Percentiles rank a stretch among this genome's conserved stretches.
These are phyloP conservation scores for Collybiopsis luxurians DNA, from an alignment of 768 basidiomycete genomes.

Conservation along the genomic window DNA sequence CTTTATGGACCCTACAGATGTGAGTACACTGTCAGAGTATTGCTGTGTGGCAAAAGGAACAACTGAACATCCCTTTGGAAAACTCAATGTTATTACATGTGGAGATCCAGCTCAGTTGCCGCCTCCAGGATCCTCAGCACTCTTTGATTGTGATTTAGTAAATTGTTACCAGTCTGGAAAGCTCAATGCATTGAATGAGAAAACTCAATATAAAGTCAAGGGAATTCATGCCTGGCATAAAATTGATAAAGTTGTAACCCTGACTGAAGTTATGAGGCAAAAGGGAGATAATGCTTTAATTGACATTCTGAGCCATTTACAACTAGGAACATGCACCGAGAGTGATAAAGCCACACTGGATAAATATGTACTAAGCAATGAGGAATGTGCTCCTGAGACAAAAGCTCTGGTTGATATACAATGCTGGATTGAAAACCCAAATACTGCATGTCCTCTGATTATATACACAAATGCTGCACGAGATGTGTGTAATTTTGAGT, in stretches of 20 bases:
- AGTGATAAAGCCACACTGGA: conserved; percentile 13
- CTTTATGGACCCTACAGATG: conserved; percentile 9
- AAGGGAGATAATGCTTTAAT: conserved; percentile 9
- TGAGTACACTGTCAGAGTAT: conserved; percentile 9
- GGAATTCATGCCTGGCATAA: conserved; percentile 12
- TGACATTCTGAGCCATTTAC: conserved; percentile 9
- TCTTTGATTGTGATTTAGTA: conserved; percentile 10
- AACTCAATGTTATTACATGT: conserved; percentile 2
- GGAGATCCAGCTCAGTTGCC: conserved; percentile 10
- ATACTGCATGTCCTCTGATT: conserved; percentile 5
- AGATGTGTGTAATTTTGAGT: conserved; percentile 5
- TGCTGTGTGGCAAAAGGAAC: conserved; percentile 5
- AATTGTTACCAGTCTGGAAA: conserved; percentile 6
- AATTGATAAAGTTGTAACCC: conserved; percentile 10
- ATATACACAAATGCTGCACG: conserved; percentile 7
- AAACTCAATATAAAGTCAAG: conserved; percentile 6
- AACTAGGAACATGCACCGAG: conserved; percentile 10
- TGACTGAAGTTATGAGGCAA: conserved; percentile 18
- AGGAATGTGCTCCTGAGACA: conserved; percentile 5
- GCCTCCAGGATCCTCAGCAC: neutral
- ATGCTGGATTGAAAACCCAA: conserved; percentile 3
- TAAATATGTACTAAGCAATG: conserved; percentile 11
- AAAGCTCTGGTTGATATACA: neutral
- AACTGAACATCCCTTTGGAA: conserved; percentile 5
- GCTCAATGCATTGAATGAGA: conserved; percentile 11